phyloP scores from a whole-genome alignment of 2,329 filamentous ascomycete species.

The Penicillium sumatraense region DNA sequence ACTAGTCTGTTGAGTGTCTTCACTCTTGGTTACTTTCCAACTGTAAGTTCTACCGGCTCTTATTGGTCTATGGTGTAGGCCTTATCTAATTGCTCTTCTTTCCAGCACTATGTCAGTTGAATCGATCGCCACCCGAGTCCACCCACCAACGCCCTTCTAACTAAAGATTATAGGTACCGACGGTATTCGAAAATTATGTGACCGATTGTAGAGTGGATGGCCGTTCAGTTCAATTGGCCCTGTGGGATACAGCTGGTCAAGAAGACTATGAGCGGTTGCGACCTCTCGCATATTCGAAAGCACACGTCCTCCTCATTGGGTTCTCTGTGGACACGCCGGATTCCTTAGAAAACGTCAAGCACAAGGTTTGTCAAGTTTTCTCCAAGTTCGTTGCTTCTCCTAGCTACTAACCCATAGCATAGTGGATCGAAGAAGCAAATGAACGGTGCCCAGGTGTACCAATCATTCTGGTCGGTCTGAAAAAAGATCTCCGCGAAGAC shows the following conservation, averaged over 20 bases:
- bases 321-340: slow-evolving; percentile 95
- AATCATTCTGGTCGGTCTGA: slow-evolving; percentile 93
- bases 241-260: slow-evolving; percentile 99
- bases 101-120: slow-evolving; percentile 51
- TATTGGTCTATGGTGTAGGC: slow-evolving; percentile 24
- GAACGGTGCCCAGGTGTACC: slow-evolving; percentile 90
- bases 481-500: slow-evolving; percentile 96
- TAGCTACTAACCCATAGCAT: slow-evolving; percentile 20
- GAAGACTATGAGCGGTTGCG: slow-evolving; percentile 97
- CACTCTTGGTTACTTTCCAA: slow-evolving; percentile 96
- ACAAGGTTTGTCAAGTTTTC: slow-evolving; percentile 68
- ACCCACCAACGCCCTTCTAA: slow-evolving; percentile 10
- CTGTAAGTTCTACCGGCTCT: slow-evolving; percentile 64
- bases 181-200: slow-evolving; percentile 99
- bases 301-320: slow-evolving; percentile 94
- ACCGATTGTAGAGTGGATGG: slow-evolving; percentile 98
- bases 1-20: slow-evolving; percentile 97
- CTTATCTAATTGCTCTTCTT: slow-evolving; percentile 17
- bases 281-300: slow-evolving; percentile 93
- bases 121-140: not conserved
- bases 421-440: slow-evolving; percentile 96
- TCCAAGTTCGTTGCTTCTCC: not conserved
- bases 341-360: slow-evolving; percentile 95
- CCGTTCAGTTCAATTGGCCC: slow-evolving; percentile 94
- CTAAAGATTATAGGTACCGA: slow-evolving; percentile 70